phyloP scores from a whole-genome alignment of 225 moss, liverwort and hornwort species.

The Sphagnum contortum region DNA sequence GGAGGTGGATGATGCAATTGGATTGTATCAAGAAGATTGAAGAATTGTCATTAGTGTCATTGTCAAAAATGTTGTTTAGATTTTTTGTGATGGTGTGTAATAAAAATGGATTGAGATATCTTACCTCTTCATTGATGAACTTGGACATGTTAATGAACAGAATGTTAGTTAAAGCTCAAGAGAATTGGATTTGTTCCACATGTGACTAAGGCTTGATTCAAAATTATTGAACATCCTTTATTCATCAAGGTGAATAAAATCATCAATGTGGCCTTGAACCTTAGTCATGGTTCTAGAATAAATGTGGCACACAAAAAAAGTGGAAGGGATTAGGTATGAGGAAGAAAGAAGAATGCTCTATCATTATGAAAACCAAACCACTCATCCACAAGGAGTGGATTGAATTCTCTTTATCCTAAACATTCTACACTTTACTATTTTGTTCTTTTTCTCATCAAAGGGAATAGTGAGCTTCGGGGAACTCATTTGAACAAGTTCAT shows the following conservation, averaged over 20 bases:
- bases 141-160: not conserved
- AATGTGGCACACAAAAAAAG: not conserved
- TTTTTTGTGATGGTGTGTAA: too few species aligned
- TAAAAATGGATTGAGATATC: not conserved
- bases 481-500: not conserved
- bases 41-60: too few species aligned
- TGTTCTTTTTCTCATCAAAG: not conserved
- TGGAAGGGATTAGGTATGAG: not conserved
- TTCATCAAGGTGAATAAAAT: not conserved
- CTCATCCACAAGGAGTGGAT: not conserved
- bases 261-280: not conserved
- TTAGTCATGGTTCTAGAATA: not conserved
- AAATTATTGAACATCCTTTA: not conserved
- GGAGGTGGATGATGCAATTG: too few species aligned
- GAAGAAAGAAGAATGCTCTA: not conserved
- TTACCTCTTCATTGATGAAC: not conserved
- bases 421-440: not conserved
- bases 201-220: not conserved
- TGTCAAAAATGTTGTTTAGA: too few species aligned
- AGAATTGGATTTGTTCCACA: not conserved
- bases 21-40: too few species aligned
- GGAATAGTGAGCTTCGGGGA: not conserved
- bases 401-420: too few species aligned
- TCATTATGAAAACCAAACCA: not conserved
- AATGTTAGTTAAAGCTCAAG: not conserved